A percentile compares a stretch with the other conserved stretches of the same genome.
These are phyloP conservation scores for Leccinum olivaceopallidum DNA, from an alignment of 768 basidiomycete genomes.

Conservation along the genomic window DNA sequence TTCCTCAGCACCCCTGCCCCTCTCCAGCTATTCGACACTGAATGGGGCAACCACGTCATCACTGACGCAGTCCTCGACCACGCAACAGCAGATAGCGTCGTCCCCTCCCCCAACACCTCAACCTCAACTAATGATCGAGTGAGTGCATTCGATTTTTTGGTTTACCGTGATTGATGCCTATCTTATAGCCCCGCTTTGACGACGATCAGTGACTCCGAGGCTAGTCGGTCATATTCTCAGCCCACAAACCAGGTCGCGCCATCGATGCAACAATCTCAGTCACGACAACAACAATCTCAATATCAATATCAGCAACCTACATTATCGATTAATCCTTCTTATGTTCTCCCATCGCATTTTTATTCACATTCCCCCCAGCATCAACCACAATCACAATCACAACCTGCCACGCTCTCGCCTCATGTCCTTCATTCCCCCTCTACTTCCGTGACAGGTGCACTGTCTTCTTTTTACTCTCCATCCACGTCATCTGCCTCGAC, in stretches of 20 bases:
- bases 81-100: constrained; percentile 35
- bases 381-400: constrained; percentile 32
- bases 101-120: constrained; percentile 25
- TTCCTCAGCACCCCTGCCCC: constrained; percentile 46
- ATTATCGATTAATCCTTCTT: constrained; percentile 45
- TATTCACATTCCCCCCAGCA: constrained; percentile 36
- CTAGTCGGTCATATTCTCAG: constrained; percentile 47
- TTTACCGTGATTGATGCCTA: constrained; percentile 14
- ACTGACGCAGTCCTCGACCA: constrained; percentile 30
- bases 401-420: constrained; percentile 68
- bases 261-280: constrained; percentile 33
- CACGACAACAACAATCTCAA: constrained; percentile 36
- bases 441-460: constrained; percentile 30
- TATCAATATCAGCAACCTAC: constrained; percentile 43
- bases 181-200: constrained; percentile 57
- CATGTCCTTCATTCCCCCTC: constrained; percentile 66
- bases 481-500: constrained; percentile 33
- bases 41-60: constrained; percentile 69
- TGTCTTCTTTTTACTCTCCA: constrained; percentile 42
- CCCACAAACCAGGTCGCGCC: constrained; percentile 41
- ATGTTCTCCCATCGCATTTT: constrained; percentile 39
- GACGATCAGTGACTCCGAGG: constrained; percentile 51
- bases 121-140: constrained; percentile 69
- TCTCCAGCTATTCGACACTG: constrained; percentile 75
- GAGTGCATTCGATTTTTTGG: constrained; percentile 27